Base-by-base conservation (phyloP, 331 rosid genomes). In the Arachis monticola region DNA sequence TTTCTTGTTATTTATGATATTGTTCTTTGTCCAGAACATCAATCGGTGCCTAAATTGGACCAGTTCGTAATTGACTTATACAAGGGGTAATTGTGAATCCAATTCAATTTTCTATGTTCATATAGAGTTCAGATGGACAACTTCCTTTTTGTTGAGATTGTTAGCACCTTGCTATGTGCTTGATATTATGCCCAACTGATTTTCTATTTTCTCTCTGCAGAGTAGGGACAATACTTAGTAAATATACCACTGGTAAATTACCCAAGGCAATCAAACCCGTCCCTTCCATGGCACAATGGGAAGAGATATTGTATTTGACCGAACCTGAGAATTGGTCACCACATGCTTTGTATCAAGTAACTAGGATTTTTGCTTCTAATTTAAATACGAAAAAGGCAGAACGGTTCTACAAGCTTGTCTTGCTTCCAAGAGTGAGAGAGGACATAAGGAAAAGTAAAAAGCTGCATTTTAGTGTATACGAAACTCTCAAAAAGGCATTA, bases 261-360 rank as follows among this genome's bases (percentile, higher is more conserved):
- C 98, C 98, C 63, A 89, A 85, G 79, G 88, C 94, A 53, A 83
- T 93, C 71, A 93, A 93, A 70, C 88, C 73, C 81, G 88, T 93
- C 61, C 87, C 97, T 58, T 75, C 96, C 30, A 74, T 84, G 91
- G 67, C 70, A 53, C 87, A 64, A 7, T 93, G 96, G 97, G 97
- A 93, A 74, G 91, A 90, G 74, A 77, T 85, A 56, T 73, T 93
- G 11, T 87, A 91, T 76, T 30, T 91, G 50, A 93, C 97, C 7
- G 93, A 89, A 83, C 97, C 98, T 53, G 90, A 93, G 71, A 91
- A 90, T 9, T 93, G 97, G 97, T 93, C 98, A 4, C 96, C 98
- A 48, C 85, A 87, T 84, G 98, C 97, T 1, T 73, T 92, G 85
- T 94, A 77, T 78, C 97, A 88, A 81, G 93, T 96, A 59, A 92